A percentile compares a stretch with the other conserved stretches of the same genome.
Evolutionary conservation across 768 basidiomycete genomes (phyloP).

Genomic region (Lentinus brumalis): DNA sequence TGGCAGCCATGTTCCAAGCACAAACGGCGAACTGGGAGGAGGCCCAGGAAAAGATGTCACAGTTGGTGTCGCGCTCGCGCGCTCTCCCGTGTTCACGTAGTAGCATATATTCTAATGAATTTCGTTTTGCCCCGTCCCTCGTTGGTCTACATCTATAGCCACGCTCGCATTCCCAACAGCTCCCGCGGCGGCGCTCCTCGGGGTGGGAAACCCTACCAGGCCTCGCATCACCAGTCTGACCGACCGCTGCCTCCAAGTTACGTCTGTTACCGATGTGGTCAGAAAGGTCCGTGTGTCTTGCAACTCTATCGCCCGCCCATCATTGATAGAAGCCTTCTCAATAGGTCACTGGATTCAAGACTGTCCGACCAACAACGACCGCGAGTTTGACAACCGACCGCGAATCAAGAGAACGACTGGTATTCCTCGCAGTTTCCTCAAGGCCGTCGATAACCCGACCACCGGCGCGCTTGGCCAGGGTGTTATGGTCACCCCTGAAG

Average conservation of each 20-base stretch:
- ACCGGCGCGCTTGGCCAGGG: constrained; percentile 74
- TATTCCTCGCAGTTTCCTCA: constrained; percentile 96
- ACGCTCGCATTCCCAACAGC: constrained; percentile 66
- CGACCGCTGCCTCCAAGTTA: constrained; percentile 91
- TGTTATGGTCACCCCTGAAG: constrained; percentile 98
- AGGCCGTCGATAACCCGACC: constrained; percentile 89
- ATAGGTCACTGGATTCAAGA: constrained; percentile 99
- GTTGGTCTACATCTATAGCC: constrained; percentile 47
- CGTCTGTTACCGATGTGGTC: constrained; percentile 97
- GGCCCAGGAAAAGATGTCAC: constrained; percentile 99
- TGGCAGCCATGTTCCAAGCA: constrained; percentile 98
- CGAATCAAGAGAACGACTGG: constrained; percentile 98
- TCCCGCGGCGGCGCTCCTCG: constrained; percentile 64
- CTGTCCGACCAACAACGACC: constrained; percentile 96
- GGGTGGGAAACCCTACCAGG: constrained; percentile 58
- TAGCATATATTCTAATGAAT: constrained; percentile 76
- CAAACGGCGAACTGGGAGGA: constrained; percentile 96
- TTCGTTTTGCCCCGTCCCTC: constrained; percentile 41
- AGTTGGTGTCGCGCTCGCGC: constrained; percentile 79
- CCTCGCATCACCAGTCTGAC: constrained; percentile 59
- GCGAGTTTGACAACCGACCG: constrained; percentile 91
- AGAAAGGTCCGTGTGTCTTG: constrained; percentile 70
- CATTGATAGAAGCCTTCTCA: background rate
- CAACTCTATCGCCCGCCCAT: constrained; percentile 11
- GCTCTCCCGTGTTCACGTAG: constrained; percentile 63